Evolutionary conservation across 148 eudicot genomes (phyloP).

Genomic region (Camellia sinensis): DNA sequence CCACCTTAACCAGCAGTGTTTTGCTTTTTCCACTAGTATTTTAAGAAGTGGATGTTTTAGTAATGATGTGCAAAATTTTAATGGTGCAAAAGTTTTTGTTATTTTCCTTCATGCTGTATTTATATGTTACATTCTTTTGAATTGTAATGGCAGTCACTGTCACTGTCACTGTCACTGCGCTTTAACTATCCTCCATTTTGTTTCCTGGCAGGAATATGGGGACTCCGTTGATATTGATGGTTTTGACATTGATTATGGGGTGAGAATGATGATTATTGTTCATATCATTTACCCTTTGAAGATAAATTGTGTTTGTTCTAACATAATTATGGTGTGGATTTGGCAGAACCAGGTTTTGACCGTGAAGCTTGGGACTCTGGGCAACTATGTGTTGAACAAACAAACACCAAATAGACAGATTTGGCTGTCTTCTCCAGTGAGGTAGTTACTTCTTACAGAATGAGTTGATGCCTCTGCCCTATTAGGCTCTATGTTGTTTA

Average conservation of each 20-base stretch:
- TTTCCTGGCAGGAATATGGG: slow-evolving; percentile 69
- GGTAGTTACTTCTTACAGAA: slow-evolving; percentile 39
- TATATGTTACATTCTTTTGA: background rate
- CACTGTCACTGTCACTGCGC: background rate
- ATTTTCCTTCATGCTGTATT: background rate
- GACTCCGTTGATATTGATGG: slow-evolving; percentile 78
- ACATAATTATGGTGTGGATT: background rate
- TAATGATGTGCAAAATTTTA: background rate
- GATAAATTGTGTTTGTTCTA: background rate
- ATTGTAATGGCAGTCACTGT: background rate
- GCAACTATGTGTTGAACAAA: slow-evolving; percentile 91
- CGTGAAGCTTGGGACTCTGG: slow-evolving; percentile 68
- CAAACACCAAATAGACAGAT: slow-evolving; percentile 95
- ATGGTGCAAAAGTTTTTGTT: background rate
- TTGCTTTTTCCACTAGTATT: background rate
- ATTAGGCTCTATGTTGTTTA: background rate
- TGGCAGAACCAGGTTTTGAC: slow-evolving; percentile 91
- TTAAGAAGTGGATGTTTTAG: background rate
- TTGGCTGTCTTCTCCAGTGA: slow-evolving; percentile 95
- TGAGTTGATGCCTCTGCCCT: slow-evolving; percentile 1
- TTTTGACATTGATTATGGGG: slow-evolving; percentile 95
- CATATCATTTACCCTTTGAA: background rate
- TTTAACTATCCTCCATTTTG: background rate
- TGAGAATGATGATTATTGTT: slow-evolving; percentile 29
- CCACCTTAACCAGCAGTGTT: background rate